Conservation (phyloP, 345 rosid species). For the Aquilaria malaccensis region DNA sequence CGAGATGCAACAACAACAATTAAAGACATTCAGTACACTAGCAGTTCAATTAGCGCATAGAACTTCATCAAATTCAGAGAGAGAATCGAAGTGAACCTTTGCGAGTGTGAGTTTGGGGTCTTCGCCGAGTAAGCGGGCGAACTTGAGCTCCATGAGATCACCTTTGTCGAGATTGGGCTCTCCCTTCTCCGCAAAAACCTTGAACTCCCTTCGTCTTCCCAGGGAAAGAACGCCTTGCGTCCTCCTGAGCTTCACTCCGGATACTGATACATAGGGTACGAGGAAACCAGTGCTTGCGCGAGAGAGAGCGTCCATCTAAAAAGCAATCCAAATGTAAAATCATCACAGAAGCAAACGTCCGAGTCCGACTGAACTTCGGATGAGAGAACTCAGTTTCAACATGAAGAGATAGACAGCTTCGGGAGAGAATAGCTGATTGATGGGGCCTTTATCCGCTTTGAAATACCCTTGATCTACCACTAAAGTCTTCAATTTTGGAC, state of each 20-base stretch:
- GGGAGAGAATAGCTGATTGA: too few species aligned
- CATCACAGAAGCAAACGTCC: too few species aligned
- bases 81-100: conserved; percentile 38
- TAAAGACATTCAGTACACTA: too few species aligned
- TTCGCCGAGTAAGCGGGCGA: conserved; percentile 78
- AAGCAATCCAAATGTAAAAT: not conserved
- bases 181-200: conserved; percentile 49
- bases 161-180: conserved; percentile 54
- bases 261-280: conserved; percentile 14
- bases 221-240: not conserved
- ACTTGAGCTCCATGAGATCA: conserved; percentile 94
- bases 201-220: conserved; percentile 24
- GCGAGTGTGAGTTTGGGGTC: conserved; percentile 93
- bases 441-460: too few species aligned
- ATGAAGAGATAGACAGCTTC: too few species aligned
- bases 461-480: too few species aligned
- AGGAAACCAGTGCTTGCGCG: conserved; percentile 30
- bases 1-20: too few species aligned
- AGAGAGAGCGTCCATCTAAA: conserved; percentile 49
- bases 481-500: too few species aligned
- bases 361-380: too few species aligned
- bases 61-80: not conserved
- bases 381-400: too few species aligned
- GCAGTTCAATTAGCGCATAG: too few species aligned
- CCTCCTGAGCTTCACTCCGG: conserved; percentile 16